Percentiles rank a stretch among this genome's conserved stretches.
phyloP scores from a whole-genome alignment of 768 basidiomycete genomes.

The Mycena vitilis region DNA sequence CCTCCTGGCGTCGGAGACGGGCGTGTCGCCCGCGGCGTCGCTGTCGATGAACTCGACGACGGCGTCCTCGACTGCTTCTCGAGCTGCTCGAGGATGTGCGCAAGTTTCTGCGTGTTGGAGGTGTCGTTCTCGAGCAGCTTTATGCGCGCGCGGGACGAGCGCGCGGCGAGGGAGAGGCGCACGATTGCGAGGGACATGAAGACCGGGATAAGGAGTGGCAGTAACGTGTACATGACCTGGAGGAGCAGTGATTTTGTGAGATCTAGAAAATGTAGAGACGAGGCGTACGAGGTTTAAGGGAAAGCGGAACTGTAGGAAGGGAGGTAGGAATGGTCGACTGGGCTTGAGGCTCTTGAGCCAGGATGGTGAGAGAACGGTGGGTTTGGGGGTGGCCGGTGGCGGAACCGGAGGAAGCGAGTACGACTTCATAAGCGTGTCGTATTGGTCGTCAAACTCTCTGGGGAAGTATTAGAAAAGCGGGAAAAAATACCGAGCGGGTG shows the following conservation, averaged over 20 bases:
- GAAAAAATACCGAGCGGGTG: conserved; percentile 34
- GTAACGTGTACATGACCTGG: conserved; percentile 63
- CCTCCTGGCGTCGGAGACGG: neutral
- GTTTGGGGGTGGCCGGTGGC: conserved; percentile 52
- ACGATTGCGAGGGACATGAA: conserved; percentile 64
- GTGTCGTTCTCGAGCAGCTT: conserved; percentile 69
- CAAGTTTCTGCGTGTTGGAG: conserved; percentile 61
- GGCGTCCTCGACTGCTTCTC: conserved; percentile 72
- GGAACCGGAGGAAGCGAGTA: conserved; percentile 60
- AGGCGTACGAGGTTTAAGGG: conserved; percentile 77
- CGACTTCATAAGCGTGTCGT: conserved; percentile 66
- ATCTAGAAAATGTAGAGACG: conserved; percentile 5
- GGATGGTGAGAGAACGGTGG: conserved; percentile 50
- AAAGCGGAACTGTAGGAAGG: conserved; percentile 67
- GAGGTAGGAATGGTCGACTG: conserved; percentile 63
- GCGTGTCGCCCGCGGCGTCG: conserved; percentile 39
- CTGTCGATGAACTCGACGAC: conserved; percentile 71
- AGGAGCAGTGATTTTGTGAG: neutral
- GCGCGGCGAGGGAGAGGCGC: conserved; percentile 68
- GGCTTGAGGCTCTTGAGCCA: conserved; percentile 60
- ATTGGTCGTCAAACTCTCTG: conserved; percentile 69
- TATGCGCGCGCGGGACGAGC: conserved; percentile 73
- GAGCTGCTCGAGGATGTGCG: conserved; percentile 65
- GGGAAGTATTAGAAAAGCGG: conserved; percentile 11
- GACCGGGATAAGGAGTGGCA: conserved; percentile 76